Evolutionary conservation across 225 moss, liverwort and hornwort genomes (phyloP).

Genomic region (Polytrichum commune): DNA sequence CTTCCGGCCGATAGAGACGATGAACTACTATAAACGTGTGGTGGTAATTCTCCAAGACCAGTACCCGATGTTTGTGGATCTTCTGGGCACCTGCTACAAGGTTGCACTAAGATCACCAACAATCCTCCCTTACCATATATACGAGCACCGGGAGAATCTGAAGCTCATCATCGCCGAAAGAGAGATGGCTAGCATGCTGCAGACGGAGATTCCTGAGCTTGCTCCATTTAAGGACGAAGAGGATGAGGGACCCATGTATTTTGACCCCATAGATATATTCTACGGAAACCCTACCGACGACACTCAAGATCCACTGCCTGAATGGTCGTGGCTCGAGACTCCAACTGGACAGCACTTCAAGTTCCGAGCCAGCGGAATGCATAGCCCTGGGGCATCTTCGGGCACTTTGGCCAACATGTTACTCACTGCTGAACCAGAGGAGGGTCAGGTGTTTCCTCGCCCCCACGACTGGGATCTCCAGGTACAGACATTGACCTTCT

Average conservation of each 20-base stretch:
- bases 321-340: constrained; percentile 55
- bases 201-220: constrained; percentile 41
- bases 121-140: constrained; percentile 79
- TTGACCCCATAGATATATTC: constrained; percentile 51
- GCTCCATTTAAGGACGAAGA: constrained; percentile 21
- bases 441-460: constrained; percentile 38
- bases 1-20: constrained; percentile 67
- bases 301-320: constrained; percentile 30
- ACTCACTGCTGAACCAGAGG: constrained; percentile 42
- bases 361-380: constrained; percentile 29
- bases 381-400: constrained; percentile 25
- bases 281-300: constrained; percentile 49
- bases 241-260: constrained; percentile 30
- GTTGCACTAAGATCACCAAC: constrained; percentile 73
- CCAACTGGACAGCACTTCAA: constrained; percentile 42
- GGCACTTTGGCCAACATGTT: constrained; percentile 62
- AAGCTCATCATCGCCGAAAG: constrained; percentile 71
- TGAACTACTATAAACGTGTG: constrained; percentile 83
- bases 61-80: constrained; percentile 80
- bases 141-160: constrained; percentile 85
- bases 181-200: constrained; percentile 47
- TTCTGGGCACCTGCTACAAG: constrained; percentile 76
- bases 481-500: constrained; percentile 15
- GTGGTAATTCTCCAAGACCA: constrained; percentile 78
- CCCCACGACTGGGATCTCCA: constrained; percentile 49